Evolutionary conservation across 192 early-diverging fungal species (phyloP).

Genomic region (Paraglomus brasilianum): DNA sequence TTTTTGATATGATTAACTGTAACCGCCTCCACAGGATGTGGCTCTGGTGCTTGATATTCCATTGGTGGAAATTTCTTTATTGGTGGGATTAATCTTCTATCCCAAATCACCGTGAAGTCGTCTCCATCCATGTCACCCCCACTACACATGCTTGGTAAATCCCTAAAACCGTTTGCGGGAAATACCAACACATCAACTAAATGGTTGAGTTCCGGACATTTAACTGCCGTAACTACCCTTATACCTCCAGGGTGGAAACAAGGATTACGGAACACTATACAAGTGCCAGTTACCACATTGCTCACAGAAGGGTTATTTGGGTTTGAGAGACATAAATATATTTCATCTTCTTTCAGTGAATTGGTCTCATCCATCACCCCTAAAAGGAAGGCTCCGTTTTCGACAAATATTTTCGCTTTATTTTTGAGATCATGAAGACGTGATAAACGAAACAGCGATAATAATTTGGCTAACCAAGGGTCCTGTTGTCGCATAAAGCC

Average conservation of each 20-base stretch:
- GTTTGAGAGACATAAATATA: slow-evolving; percentile 51
- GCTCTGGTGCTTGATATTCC: slow-evolving; percentile 50
- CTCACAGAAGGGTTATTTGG: slow-evolving; percentile 20
- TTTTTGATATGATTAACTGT: slow-evolving; percentile 49
- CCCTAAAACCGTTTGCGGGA: slow-evolving; percentile 62
- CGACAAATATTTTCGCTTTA: slow-evolving; percentile 54
- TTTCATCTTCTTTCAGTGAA: slow-evolving; percentile 42
- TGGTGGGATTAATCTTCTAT: slow-evolving; percentile 45
- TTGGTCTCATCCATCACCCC: slow-evolving; percentile 59
- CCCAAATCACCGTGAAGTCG: slow-evolving; percentile 65
- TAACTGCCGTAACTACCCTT: slow-evolving; percentile 55
- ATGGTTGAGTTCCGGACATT: slow-evolving; percentile 46
- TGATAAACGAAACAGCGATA: slow-evolving; percentile 45
- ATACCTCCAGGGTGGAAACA: slow-evolving; percentile 72
- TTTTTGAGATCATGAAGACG: slow-evolving; percentile 50
- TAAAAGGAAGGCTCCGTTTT: slow-evolving; percentile 53
- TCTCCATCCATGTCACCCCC: slow-evolving; percentile 87
- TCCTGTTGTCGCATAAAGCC: slow-evolving; percentile 49
- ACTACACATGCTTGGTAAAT: slow-evolving; percentile 72
- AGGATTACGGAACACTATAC: slow-evolving; percentile 54
- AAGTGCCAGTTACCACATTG: slow-evolving; percentile 40
- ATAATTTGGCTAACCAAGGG: slow-evolving; percentile 43
- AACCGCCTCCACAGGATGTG: slow-evolving; percentile 37
- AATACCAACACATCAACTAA: slow-evolving; percentile 75
- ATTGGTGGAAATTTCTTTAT: slow-evolving; percentile 45